Evolutionary conservation across 2,329 filamentous ascomycete species (phyloP).

Genomic region (Xylariales sp.): DNA sequence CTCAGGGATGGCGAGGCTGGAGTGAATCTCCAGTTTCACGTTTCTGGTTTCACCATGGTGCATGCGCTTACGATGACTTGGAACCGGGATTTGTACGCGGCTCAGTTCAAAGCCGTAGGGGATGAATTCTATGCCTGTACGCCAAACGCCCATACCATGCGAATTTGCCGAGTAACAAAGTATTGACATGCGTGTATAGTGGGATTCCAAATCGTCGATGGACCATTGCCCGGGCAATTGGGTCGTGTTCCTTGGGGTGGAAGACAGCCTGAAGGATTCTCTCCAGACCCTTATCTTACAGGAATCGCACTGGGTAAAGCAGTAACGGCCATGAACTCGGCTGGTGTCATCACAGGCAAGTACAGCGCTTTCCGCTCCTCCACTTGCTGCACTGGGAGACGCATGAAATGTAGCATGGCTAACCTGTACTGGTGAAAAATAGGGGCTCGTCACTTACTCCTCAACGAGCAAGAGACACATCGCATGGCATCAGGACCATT

Average conservation of each 20-base stretch:
- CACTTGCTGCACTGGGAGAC: too few relatives aligned
- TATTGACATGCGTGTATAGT: neutral
- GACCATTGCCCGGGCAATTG: slow-evolving; percentile 8
- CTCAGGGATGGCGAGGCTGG: slow-evolving; percentile 13
- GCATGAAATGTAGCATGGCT: too few relatives aligned
- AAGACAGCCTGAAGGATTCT: neutral
- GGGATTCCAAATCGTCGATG: slow-evolving; percentile 11
- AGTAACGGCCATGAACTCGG: neutral
- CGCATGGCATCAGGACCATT: neutral
- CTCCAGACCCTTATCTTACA: slow-evolving; percentile 3
- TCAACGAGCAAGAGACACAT: slow-evolving; percentile 13
- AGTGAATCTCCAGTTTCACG: slow-evolving; percentile 10
- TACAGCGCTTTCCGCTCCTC: too few relatives aligned
- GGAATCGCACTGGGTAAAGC: slow-evolving; percentile 1
- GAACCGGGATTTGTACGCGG: slow-evolving; percentile 11
- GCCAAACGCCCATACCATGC: accelerated
- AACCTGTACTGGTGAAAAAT: neutral
- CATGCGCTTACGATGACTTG: slow-evolving; percentile 14
- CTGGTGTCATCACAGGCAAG: slow-evolving; percentile 5
- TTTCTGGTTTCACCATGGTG: slow-evolving; percentile 13
- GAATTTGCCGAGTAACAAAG: neutral
- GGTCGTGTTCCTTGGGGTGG: slow-evolving; percentile 3
- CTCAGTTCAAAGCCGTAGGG: slow-evolving; percentile 12
- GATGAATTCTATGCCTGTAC: slow-evolving; percentile 12
- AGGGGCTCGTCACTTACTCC: slow-evolving; percentile 5